phyloP scores from a whole-genome alignment of 2,329 filamentous ascomycete genomes.

The Alternaria rosae region DNA sequence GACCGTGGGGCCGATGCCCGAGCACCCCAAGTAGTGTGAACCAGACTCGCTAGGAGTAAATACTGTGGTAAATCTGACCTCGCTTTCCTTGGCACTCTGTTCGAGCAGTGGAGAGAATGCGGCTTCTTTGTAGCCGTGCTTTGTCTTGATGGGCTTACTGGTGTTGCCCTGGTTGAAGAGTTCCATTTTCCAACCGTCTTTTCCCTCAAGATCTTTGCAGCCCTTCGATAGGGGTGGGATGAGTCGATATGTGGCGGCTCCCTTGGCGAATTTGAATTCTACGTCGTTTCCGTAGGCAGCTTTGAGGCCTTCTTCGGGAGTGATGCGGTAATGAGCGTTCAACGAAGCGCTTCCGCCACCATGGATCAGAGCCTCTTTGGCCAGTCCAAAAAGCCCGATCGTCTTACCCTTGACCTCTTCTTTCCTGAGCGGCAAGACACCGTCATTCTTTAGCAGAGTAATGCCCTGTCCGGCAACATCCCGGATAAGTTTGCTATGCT shows the following conservation, averaged over 20 bases:
- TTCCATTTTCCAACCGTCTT: conserved; percentile 43
- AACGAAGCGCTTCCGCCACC: conserved; percentile 44
- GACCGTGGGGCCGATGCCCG: conserved; percentile 43
- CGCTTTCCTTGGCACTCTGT: conserved; percentile 31
- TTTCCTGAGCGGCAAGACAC: conserved; percentile 69
- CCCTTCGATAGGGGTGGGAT: conserved; percentile 37
- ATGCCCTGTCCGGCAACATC: conserved; percentile 71
- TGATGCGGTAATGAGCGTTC: conserved; percentile 37
- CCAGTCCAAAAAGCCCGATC: conserved; percentile 75
- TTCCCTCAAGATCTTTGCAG: conserved; percentile 38
- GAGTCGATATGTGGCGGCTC: conserved; percentile 46
- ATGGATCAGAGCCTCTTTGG: conserved; percentile 55
- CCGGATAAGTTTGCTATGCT: conserved; percentile 67
- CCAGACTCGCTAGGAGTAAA: conserved; percentile 37
- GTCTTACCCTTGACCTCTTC: conserved; percentile 62
- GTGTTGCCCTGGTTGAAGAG: conserved; percentile 36
- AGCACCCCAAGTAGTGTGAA: conserved; percentile 44
- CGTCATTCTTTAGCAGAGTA: conserved; percentile 76
- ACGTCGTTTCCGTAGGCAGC: conserved; percentile 38
- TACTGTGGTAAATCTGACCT: conserved; percentile 31
- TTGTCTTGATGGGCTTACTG: conserved; percentile 32
- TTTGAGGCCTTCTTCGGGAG: conserved; percentile 36
- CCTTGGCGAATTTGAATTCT: conserved; percentile 43
- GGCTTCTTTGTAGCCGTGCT: conserved; percentile 33
- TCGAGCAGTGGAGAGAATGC: conserved; percentile 36